Conservation (phyloP, 129 eudicot species). For the Saposhnikovia divaricata region DNA sequence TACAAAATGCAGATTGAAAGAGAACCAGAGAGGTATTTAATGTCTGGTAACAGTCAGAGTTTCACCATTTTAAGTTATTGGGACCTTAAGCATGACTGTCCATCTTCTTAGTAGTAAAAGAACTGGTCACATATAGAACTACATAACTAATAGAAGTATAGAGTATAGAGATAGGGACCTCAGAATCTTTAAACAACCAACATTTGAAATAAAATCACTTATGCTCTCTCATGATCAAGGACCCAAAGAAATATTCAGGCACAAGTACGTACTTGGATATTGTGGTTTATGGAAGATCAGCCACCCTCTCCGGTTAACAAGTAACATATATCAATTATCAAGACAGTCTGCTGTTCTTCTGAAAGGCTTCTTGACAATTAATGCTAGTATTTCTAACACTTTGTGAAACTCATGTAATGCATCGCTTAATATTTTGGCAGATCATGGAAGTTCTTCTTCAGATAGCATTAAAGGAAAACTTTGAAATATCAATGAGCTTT, state of each 20-base stretch:
- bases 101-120: neutral
- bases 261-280: neutral
- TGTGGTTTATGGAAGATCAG: neutral
- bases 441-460: constrained; percentile 74
- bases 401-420: neutral
- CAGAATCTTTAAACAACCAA: neutral
- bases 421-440: constrained; percentile 20
- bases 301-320: neutral
- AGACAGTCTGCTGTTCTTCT: neutral
- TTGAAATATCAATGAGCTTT: constrained; percentile 63
- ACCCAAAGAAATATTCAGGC: neutral
- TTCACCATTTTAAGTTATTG: neutral
- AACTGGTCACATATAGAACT: neutral
- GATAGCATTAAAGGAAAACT: constrained; percentile 66
- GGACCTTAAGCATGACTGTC: neutral
- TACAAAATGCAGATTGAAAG: neutral
- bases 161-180: neutral
- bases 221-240: neutral
- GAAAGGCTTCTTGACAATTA: neutral
- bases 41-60: neutral
- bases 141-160: neutral
- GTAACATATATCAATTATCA: neutral
- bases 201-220: neutral
- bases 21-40: neutral
- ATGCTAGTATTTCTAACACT: neutral